Evolutionary conservation across 352 stramenopile genomes (phyloP).

Genomic region (Pythium angustatum): DNA sequence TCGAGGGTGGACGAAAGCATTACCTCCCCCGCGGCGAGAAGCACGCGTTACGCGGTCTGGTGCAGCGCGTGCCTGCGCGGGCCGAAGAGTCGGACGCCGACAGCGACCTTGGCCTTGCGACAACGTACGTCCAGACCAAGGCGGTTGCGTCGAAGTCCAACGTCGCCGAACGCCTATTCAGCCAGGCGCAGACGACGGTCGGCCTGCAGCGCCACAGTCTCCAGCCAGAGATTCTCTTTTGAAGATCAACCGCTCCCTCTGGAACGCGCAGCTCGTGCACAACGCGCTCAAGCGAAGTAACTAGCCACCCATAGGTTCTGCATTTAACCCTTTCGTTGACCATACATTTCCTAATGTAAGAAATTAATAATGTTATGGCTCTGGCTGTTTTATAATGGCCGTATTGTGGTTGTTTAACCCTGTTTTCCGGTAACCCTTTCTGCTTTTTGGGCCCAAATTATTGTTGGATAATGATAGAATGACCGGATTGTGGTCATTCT

Average conservation of each 20-base stretch:
- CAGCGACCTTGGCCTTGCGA: background rate
- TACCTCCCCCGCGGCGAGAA: background rate
- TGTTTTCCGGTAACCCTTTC: no score
- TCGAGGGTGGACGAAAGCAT: background rate
- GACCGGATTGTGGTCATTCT: no score
- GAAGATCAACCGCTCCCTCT: background rate
- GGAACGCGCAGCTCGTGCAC: background rate
- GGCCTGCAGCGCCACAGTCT: background rate
- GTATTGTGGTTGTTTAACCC: no score
- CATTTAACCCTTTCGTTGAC: no score
- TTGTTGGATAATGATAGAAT: no score
- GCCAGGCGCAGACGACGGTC: background rate
- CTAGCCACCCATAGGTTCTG: no score
- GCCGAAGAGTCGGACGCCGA: background rate
- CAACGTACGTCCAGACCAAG: no score
- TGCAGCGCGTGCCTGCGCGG: background rate
- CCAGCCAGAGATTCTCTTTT: background rate
- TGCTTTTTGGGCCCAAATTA: no score
- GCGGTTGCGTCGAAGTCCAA: background rate
- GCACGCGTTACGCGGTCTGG: background rate
- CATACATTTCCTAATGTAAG: no score
- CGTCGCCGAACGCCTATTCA: conserved; percentile 3
- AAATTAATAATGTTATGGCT: no score
- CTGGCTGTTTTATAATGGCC: no score
- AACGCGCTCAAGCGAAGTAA: no score